phyloP scores from a whole-genome alignment of 2,329 filamentous ascomycete genomes.

The Monilinia laxa region DNA sequence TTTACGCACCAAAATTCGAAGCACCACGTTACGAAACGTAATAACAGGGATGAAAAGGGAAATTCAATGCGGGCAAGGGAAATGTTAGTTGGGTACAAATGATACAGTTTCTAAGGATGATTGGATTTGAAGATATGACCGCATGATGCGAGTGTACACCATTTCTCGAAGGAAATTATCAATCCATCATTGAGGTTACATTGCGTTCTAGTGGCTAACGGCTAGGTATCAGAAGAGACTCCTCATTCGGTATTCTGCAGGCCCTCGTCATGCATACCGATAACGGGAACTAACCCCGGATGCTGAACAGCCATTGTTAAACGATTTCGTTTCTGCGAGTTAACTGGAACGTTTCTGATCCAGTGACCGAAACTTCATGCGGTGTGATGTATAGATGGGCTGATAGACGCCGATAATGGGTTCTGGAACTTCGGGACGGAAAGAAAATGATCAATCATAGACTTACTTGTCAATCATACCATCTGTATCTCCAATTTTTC shows the following conservation, averaged over 20 bases:
- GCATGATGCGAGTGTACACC: constrained; percentile 27
- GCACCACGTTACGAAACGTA: constrained; percentile 26
- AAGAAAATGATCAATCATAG: constrained; percentile 27
- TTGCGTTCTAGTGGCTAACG: constrained; percentile 26
- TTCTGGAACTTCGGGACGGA: constrained; percentile 8
- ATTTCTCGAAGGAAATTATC: constrained; percentile 12
- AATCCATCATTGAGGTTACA: constrained; percentile 28
- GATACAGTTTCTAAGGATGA: constrained; percentile 23
- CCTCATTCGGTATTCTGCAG: constrained; percentile 29
- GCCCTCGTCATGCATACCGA: constrained; percentile 37
- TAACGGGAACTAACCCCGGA: constrained; percentile 29
- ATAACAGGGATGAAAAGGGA: constrained; percentile 29
- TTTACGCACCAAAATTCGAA: constrained; percentile 28
- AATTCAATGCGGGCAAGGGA: constrained; percentile 16
- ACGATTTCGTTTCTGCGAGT: constrained; percentile 34
- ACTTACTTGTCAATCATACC: constrained; percentile 83
- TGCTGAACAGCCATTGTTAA: constrained; percentile 25
- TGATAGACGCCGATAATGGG: constrained; percentile 22
- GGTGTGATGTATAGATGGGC: constrained; percentile 25
- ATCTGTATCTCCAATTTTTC: constrained; percentile 70
- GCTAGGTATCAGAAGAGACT: constrained; percentile 20
- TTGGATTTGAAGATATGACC: constrained; percentile 26
- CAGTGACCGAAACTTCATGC: constrained; percentile 46
- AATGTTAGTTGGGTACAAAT: constrained; percentile 3
- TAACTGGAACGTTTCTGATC: constrained; percentile 45